Conservation (phyloP, 352 stramenopile species). For the Phytophthora uliginosa region DNA sequence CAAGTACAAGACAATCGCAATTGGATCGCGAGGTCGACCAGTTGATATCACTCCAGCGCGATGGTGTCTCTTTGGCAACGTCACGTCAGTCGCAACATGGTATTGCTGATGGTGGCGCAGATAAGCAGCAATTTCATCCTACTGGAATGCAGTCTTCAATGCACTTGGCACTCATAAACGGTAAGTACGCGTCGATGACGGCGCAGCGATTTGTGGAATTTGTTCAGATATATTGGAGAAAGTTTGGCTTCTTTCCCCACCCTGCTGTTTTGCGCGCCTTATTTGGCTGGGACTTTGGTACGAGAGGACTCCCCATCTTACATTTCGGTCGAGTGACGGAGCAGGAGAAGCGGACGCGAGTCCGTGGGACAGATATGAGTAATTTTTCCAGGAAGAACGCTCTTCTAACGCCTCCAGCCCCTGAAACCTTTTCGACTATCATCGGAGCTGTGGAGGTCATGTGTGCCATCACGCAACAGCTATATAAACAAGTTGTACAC, state of each 20-base stretch:
- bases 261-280: constrained; percentile 21
- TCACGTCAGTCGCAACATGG: background rate
- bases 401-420: background rate
- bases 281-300: constrained; percentile 24
- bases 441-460: background rate
- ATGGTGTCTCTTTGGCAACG: no score
- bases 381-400: constrained; percentile 28
- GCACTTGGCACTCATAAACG: constrained; percentile 1
- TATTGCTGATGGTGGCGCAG: background rate
- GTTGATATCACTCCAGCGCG: background rate
- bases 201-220: constrained; percentile 20
- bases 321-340: constrained; percentile 15
- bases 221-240: constrained; percentile 20
- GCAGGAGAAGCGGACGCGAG: background rate
- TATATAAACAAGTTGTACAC: background rate
- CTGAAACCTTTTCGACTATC: background rate
- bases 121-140: constrained; percentile 1
- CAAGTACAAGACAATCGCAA: no score
- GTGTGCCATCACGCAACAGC: background rate
- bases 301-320: constrained; percentile 2
- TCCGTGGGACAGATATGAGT: constrained; percentile 9
- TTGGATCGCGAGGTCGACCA: background rate
- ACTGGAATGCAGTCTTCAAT: background rate
- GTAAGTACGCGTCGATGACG: constrained; percentile 11
- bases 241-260: constrained; percentile 29